Evolutionary conservation across 257 asterid genomes (phyloP).

Genomic region (Buddleja alternifolia): DNA sequence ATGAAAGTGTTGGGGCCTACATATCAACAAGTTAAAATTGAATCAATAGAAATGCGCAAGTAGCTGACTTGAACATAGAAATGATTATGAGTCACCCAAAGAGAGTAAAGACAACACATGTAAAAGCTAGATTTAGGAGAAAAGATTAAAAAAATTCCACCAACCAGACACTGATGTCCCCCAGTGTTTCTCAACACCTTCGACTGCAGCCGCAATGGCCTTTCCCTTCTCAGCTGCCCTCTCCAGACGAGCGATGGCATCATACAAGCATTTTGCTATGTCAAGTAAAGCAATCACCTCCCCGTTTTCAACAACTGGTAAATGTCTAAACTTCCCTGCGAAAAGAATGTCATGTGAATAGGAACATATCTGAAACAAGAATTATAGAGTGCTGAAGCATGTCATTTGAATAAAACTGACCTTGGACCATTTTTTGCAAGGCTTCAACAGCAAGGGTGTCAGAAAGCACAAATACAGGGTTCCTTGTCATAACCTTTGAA

Average conservation of each 20-base stretch:
- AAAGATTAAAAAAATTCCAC: constrained; percentile 34
- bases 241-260: constrained; percentile 98
- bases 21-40: constrained; percentile 17
- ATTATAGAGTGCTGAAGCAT: constrained; percentile 16
- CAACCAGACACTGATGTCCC: constrained; percentile 84
- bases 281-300: constrained; percentile 96
- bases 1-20: constrained; percentile 85
- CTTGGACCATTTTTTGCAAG: constrained; percentile 98
- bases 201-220: constrained; percentile 98
- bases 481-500: constrained; percentile 95
- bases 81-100: background rate
- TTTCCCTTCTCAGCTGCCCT: constrained; percentile 99
- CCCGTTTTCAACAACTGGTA: constrained; percentile 96
- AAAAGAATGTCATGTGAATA: constrained; percentile 11
- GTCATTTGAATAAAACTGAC: constrained; percentile 42
- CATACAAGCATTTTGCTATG: constrained; percentile 93
- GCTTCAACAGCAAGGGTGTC: constrained; percentile 99
- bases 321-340: constrained; percentile 94
- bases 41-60: constrained; percentile 29
- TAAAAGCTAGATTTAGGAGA: constrained; percentile 2
- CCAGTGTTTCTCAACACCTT: constrained; percentile 99
- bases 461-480: constrained; percentile 92
- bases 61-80: constrained; percentile 22
- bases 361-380: constrained; percentile 21
- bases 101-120: constrained; percentile 14